Percentiles rank a stretch among this genome's conserved stretches.
phyloP scores from a whole-genome alignment of 148 eudicot species.

The Vaccinium corymbosum region DNA sequence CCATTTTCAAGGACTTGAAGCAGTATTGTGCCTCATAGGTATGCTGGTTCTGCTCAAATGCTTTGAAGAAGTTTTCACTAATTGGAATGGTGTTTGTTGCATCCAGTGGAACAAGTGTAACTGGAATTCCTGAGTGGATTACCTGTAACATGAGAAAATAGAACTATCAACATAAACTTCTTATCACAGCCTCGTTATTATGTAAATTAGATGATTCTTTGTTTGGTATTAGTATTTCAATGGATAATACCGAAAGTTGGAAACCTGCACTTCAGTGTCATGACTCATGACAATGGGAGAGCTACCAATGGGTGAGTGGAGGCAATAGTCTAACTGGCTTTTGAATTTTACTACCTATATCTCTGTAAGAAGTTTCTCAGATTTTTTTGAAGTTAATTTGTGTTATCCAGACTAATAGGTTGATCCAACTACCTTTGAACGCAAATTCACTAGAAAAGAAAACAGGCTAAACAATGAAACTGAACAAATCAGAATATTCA shows the following conservation, averaged over 20 bases:
- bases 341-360: background rate
- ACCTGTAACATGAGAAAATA: constrained; percentile 40
- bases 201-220: background rate
- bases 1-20: constrained; percentile 64
- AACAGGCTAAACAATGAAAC: background rate
- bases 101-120: constrained; percentile 75
- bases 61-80: constrained; percentile 46
- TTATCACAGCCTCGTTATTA: background rate
- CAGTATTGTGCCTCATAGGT: constrained; percentile 80
- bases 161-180: background rate
- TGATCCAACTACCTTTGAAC: background rate
- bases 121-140: constrained; percentile 81
- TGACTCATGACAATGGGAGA: background rate
- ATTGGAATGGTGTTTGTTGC: constrained; percentile 87
- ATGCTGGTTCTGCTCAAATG: constrained; percentile 55
- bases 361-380: background rate
- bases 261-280: background rate
- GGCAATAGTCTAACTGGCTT: background rate
- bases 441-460: background rate
- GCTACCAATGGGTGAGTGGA: background rate
- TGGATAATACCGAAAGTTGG: background rate
- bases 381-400: background rate
- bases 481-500: background rate
- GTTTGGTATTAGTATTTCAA: background rate
- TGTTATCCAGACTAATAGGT: background rate